These are phyloP conservation scores for Mycena galopus DNA, from an alignment of 768 basidiomycete species.

Conservation along the genomic window DNA sequence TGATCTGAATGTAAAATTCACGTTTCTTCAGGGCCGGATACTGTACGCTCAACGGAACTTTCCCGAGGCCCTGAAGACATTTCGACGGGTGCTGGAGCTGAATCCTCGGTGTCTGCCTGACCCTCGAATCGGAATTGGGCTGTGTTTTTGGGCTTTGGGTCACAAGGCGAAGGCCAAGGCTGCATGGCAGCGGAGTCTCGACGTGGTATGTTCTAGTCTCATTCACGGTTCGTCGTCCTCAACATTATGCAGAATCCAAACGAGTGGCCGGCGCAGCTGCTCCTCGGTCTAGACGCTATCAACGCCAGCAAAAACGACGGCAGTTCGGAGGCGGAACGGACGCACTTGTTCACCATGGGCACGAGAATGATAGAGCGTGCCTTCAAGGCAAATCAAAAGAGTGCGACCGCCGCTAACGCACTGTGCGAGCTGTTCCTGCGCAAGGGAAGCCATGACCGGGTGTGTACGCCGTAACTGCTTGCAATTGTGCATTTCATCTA, in stretches of 20 bases:
- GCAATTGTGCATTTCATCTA: no score
- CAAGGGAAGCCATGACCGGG: slow-evolving; percentile 74
- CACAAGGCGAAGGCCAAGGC: slow-evolving; percentile 84
- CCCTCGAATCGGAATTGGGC: slow-evolving; percentile 94
- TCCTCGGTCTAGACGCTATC: slow-evolving; percentile 88
- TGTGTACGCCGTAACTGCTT: slow-evolving; percentile 43
- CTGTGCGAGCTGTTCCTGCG: slow-evolving; percentile 84
- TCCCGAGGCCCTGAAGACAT: slow-evolving; percentile 83
- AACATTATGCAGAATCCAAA: slow-evolving; percentile 69
- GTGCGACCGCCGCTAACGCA: slow-evolving; percentile 86
- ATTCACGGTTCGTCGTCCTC: background rate
- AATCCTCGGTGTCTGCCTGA: slow-evolving; percentile 89
- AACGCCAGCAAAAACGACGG: slow-evolving; percentile 85
- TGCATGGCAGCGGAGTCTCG: slow-evolving; percentile 92
- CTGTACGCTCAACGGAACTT: slow-evolving; percentile 84
- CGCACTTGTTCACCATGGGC: slow-evolving; percentile 70
- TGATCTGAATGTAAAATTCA: background rate
- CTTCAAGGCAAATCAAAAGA: slow-evolving; percentile 84
- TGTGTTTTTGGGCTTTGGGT: slow-evolving; percentile 93
- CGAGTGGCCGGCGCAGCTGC: slow-evolving; percentile 83
- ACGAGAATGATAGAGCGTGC: slow-evolving; percentile 81
- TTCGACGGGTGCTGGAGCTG: slow-evolving; percentile 86
- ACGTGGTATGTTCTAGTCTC: slow-evolving; percentile 84
- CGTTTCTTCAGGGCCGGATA: slow-evolving; percentile 77
- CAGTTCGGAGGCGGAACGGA: slow-evolving; percentile 73